Evolutionary conservation across 306 rosid genomes (phyloP), one percentile per base, ranked within the genome.

Genomic region (barrel medic (Medicago truncatula)): DNA sequence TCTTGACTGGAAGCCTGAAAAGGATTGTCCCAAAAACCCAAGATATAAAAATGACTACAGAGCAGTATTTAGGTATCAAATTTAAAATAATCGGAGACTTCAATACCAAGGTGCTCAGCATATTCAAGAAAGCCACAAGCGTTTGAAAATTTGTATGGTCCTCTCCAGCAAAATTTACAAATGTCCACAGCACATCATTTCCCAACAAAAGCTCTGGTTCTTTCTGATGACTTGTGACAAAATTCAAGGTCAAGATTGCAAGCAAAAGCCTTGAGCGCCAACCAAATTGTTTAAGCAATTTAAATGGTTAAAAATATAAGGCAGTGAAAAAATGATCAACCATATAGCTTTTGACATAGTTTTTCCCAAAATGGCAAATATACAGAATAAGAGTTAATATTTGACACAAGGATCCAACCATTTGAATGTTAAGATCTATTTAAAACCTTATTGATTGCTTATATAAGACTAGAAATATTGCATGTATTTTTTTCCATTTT

Each of bases 151-250:
- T 95, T 18, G 97, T 88, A 77, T 92, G 98, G 82, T 95, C 98
- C 83, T 95, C 98, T 59, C 98, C 98, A 81, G 98, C 93, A 85
- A 95, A 95, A 77, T 88, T 95, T 74, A 89, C 98, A 89, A 95
- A 95, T 56, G 97, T 95, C 98, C 98, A 95, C 83, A 95, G 79
- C 47, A 88, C 96, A 75, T 95, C 97, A 73, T 95, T 95, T 70
- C 96, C 97, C 36, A 88, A 86, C 81, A 92, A 84, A 65, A 95
- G 95, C 85, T 95, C 98, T 14, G 96, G 98, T 82, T 95, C 98
- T 85, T 87, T 92, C 98, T 95, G 90, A 84, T 34, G 54, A 81
- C 56, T 64, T 52, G 15, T 1, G 69, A 54, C 69, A 71, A 59
- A 80, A 75, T 41, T 70, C 34, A 28, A 82, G 88, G 46, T 73